Percentiles rank a stretch among this genome's conserved stretches.
phyloP scores from a whole-genome alignment of 2,329 filamentous ascomycete species.

The Talaromyces sp. region DNA sequence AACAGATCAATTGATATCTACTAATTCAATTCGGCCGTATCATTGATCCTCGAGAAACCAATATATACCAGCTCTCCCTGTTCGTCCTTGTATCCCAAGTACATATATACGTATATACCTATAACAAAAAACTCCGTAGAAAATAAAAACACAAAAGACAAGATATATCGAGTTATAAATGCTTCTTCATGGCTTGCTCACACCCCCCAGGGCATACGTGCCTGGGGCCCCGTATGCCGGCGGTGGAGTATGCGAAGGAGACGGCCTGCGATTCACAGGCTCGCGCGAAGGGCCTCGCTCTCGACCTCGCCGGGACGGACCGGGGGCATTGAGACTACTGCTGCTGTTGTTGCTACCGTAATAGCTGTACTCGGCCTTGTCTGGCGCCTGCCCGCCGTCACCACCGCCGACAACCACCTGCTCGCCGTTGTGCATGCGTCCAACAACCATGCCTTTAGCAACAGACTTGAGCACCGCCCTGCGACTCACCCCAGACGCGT shows the following conservation, averaged over 20 bases:
- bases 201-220: slow-evolving; percentile 28
- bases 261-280: slow-evolving; percentile 23
- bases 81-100: not conserved
- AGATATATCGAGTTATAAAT: not conserved
- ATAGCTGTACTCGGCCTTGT: slow-evolving; percentile 7
- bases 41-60: not conserved
- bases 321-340: not conserved
- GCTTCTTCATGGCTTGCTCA: slow-evolving; percentile 20
- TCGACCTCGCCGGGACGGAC: not conserved
- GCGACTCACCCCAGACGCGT: slow-evolving; percentile 86
- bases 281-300: slow-evolving; percentile 23
- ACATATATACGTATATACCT: not conserved
- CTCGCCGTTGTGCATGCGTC: slow-evolving; percentile 44
- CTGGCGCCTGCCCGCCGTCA: slow-evolving; percentile 36
- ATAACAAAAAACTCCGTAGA: not conserved
- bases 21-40: no score
- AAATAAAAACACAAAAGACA: not conserved
- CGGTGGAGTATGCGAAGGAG: slow-evolving; percentile 33
- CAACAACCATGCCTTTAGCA: slow-evolving; percentile 79
- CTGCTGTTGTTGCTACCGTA: slow-evolving; percentile 1
- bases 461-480: slow-evolving; percentile 89
- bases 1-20: not conserved
- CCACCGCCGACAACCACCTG: slow-evolving; percentile 44
- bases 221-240: slow-evolving; percentile 35
- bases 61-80: not conserved